Conservation (phyloP, 192 early-diverging fungal species). For the Powellomyces hirtus region DNA sequence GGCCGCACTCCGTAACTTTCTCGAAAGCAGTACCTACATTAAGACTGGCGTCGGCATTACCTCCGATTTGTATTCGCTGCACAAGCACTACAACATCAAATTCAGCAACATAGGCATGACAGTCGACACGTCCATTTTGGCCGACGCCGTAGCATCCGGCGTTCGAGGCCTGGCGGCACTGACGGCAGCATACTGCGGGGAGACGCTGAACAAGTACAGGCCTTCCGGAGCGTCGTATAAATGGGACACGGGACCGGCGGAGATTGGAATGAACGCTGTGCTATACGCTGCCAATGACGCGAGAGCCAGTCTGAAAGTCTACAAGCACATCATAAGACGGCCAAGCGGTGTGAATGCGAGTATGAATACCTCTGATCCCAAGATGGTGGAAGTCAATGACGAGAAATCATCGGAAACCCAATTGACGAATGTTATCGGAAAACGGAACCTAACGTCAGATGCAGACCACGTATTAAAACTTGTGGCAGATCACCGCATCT, state of each 20-base stretch:
- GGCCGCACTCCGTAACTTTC: not conserved
- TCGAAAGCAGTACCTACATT: not conserved
- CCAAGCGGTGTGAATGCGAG: not conserved
- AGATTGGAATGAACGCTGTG: not conserved
- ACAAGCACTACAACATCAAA: conserved; percentile 2
- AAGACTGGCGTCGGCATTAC: conserved; percentile 20
- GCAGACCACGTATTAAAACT: too few species aligned
- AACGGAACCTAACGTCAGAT: too few species aligned
- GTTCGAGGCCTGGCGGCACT: not conserved
- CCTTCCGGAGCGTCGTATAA: not conserved
- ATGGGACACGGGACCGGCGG: conserved; percentile 6
- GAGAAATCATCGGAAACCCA: too few species aligned
- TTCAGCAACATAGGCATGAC: not conserved
- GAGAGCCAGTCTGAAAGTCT: conserved; percentile 3
- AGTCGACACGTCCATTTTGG: not conserved
- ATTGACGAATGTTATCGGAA: too few species aligned
- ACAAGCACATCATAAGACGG: not conserved
- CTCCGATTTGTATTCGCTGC: not conserved
- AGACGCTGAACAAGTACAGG: conserved; percentile 1
- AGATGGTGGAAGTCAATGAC: too few species aligned
- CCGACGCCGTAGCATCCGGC: not conserved
- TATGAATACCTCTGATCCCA: too few species aligned
- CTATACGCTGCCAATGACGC: conserved; percentile 26
- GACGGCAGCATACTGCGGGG: not conserved
- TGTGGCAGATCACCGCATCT: too few species aligned